A percentile compares a stretch with the other conserved stretches of the same genome.
phyloP scores from a whole-genome alignment of 2,329 filamentous ascomycete genomes.

The Cladosporium sp. region DNA sequence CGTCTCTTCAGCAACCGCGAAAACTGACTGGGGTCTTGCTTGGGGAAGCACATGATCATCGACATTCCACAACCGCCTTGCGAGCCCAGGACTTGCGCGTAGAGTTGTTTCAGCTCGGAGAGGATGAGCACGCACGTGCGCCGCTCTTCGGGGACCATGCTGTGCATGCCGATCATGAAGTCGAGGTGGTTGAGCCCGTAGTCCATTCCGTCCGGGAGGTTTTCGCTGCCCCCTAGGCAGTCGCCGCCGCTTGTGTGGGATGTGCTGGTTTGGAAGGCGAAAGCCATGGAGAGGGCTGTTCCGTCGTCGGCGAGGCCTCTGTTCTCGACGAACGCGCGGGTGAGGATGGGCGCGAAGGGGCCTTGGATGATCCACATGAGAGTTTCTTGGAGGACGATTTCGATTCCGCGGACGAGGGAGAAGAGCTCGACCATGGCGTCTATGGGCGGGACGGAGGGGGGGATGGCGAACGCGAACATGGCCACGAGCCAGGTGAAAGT shows the following conservation, averaged over 20 bases:
- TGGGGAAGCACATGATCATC: slow-evolving; percentile 27
- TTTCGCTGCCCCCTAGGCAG: not conserved
- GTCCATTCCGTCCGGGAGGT: slow-evolving; percentile 25
- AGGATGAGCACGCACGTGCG: slow-evolving; percentile 23
- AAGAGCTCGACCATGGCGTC: slow-evolving; percentile 28
- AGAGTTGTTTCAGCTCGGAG: slow-evolving; percentile 25
- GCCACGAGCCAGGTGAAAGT: slow-evolving; percentile 26
- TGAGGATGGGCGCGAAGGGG: slow-evolving; percentile 26
- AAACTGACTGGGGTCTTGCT: slow-evolving; percentile 24
- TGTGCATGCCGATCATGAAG: slow-evolving; percentile 28
- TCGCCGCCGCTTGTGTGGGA: not conserved
- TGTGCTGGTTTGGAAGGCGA: slow-evolving; percentile 5
- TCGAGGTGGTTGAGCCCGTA: slow-evolving; percentile 29
- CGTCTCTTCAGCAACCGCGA: slow-evolving; percentile 23
- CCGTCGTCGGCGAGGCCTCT: slow-evolving; percentile 1
- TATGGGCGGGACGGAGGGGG: slow-evolving; percentile 24
- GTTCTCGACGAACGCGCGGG: slow-evolving; percentile 13
- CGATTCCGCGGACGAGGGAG: slow-evolving; percentile 24
- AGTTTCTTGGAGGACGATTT: slow-evolving; percentile 21
- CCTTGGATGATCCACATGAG: slow-evolving; percentile 28
- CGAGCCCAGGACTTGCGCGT: slow-evolving; percentile 18
- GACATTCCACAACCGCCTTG: slow-evolving; percentile 20
- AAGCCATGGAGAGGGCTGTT: slow-evolving; percentile 7
- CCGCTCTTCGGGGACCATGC: slow-evolving; percentile 26
- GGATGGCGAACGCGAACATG: slow-evolving; percentile 27